A percentile compares a stretch with the other conserved stretches of the same genome.
Evolutionary conservation across 2,329 filamentous ascomycete genomes (phyloP).

Genomic region (Exophiala mesophila): DNA sequence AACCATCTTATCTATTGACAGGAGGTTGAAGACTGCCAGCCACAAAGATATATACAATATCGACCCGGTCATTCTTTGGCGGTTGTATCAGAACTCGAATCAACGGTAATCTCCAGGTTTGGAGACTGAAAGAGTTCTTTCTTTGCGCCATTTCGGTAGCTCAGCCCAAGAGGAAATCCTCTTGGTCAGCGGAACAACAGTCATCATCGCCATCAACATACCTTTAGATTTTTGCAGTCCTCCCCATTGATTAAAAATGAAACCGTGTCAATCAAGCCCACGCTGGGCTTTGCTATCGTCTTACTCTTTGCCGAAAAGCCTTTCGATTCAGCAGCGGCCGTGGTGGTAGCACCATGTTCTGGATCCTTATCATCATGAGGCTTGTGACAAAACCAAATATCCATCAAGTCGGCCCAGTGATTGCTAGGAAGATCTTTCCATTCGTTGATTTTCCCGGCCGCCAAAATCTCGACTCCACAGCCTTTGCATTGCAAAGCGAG

Average conservation of each 20-base stretch:
- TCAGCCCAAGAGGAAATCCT: too few relatives aligned
- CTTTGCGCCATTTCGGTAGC: too few relatives aligned
- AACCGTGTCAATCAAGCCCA: constrained; percentile 75
- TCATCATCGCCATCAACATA: constrained; percentile 24
- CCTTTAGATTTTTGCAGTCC: constrained; percentile 55
- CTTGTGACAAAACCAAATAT: constrained; percentile 99
- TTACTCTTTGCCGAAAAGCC: constrained; percentile 80
- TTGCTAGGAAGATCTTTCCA: constrained; percentile 97
- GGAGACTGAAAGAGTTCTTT: constrained; percentile 48
- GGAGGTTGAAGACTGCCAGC: constrained; percentile 21
- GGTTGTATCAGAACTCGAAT: constrained; percentile 55
- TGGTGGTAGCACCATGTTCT: constrained; percentile 41
- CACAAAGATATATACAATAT: too few relatives aligned
- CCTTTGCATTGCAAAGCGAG: constrained; percentile 30
- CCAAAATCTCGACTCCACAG: constrained; percentile 34
- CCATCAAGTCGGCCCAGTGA: constrained; percentile 99
- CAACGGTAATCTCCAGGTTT: constrained; percentile 31
- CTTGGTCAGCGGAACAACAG: constrained; percentile 26
- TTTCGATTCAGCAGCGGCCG: constrained; percentile 54
- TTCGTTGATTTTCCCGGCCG: constrained; percentile 35
- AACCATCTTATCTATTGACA: constrained; percentile 29
- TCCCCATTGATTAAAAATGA: constrained; percentile 65
- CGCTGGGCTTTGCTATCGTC: constrained; percentile 60
- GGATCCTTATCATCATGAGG: constrained; percentile 52
- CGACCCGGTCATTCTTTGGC: constrained; percentile 51